These are phyloP conservation scores for Ormosia emarginata DNA, from an alignment of 306 rosid genomes.

Conservation along the genomic window DNA sequence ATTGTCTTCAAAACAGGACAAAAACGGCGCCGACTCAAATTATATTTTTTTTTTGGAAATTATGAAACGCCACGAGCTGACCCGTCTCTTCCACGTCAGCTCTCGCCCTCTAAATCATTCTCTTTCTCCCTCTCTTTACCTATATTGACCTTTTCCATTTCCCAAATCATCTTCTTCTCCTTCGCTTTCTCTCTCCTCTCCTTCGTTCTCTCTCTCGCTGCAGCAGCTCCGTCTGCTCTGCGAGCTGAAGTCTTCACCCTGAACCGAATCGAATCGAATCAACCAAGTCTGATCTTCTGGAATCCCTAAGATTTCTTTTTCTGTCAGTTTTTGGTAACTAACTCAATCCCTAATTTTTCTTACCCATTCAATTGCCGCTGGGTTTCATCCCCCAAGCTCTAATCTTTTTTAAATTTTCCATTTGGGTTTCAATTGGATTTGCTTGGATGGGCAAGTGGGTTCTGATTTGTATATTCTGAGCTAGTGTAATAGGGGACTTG, in stretches of 20 bases:
- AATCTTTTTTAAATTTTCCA: not conserved
- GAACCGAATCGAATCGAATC: constrained; percentile 24
- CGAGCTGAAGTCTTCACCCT: not conserved
- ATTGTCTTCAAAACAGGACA: not conserved
- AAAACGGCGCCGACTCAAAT: constrained; percentile 37
- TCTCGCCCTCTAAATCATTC: not conserved
- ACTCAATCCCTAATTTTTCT: constrained; percentile 25
- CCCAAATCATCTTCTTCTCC: not conserved
- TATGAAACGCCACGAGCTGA: constrained; percentile 9
- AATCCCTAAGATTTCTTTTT: constrained; percentile 10
- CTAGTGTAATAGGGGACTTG: not conserved
- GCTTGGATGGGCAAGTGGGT: not conserved
- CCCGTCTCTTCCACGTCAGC: constrained; percentile 39
- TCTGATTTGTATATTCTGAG: not conserved
- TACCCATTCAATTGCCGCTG: not conserved
- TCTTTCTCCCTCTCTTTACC: not conserved
- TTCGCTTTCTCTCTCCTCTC: not conserved
- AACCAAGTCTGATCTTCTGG: not conserved
- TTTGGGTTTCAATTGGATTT: constrained; percentile 2
- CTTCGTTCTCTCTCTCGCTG: constrained; percentile 12
- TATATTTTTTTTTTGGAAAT: not conserved
- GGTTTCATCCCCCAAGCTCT: constrained; percentile 2
- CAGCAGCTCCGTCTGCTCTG: constrained; percentile 2
- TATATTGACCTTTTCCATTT: not conserved
- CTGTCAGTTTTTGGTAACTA: constrained; percentile 25